Conservation (phyloP, 164 flowering plant genomes). For the Vitis rotundifolia region DNA sequence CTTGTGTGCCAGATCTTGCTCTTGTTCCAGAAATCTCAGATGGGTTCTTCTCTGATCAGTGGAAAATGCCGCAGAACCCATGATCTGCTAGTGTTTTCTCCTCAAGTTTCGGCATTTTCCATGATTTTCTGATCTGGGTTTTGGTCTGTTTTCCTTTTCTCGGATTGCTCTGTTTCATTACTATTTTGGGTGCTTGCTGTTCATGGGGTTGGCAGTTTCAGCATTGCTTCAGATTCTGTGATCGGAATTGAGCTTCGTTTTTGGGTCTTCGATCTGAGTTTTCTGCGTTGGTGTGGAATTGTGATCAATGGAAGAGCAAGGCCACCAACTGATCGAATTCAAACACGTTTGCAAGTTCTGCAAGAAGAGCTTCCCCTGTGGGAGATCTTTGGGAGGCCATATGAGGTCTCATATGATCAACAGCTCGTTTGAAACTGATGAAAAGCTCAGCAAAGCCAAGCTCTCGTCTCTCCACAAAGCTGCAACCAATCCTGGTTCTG, state of each 20-base stretch:
- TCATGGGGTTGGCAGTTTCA: conserved; percentile 1
- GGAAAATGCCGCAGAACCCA: conserved; percentile 13
- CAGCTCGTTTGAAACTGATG: conserved; percentile 33
- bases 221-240: conserved; percentile 8
- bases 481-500: conserved; percentile 1
- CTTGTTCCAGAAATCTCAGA: conserved; percentile 15
- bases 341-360: conserved; percentile 79
- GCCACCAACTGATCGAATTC: conserved; percentile 7
- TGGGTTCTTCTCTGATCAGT: conserved; percentile 25
- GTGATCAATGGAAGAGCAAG: conserved; percentile 38
- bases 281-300: not conserved
- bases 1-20: conserved; percentile 32
- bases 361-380: conserved; percentile 68
- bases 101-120: conserved; percentile 13
- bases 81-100: conserved; percentile 19
- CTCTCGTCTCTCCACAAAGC: conserved; percentile 20
- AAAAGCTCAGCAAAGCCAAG: conserved; percentile 29
- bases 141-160: conserved; percentile 1
- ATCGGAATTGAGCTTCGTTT: not conserved
- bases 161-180: conserved; percentile 16
- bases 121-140: conserved; percentile 39
- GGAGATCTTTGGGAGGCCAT: conserved; percentile 93
- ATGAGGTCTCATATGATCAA: conserved; percentile 82
- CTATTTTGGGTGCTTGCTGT: not conserved
- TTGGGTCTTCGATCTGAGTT: conserved; percentile 12